Percentiles rank a stretch among this genome's conserved stretches.
phyloP scores from a whole-genome alignment of 768 basidiomycete species.

The Leccinum subgranulosum region DNA sequence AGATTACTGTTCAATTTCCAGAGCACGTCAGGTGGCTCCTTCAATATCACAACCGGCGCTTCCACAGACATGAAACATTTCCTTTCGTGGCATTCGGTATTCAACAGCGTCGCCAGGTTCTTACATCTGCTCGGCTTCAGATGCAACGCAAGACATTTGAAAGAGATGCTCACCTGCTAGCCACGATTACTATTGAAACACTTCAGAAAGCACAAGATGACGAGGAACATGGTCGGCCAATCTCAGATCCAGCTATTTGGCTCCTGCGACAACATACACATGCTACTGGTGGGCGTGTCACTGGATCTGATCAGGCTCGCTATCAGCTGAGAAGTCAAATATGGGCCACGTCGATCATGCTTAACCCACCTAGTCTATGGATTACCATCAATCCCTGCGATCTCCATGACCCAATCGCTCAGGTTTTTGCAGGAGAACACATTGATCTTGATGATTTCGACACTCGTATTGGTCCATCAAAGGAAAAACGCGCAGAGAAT shows the following conservation, averaged over 20 bases:
- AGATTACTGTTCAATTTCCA: too few relatives aligned
- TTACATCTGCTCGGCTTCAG: background rate
- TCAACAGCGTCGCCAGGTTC: background rate
- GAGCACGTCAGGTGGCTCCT: too few relatives aligned
- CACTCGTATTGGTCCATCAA: too few relatives aligned
- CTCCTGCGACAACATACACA: background rate
- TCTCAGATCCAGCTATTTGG: background rate
- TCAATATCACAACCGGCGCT: background rate
- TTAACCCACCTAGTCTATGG: conserved; percentile 1
- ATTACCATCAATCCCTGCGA: conserved; percentile 1
- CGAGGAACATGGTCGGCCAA: background rate
- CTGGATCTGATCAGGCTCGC: background rate
- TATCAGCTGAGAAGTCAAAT: background rate
- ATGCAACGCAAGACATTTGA: background rate
- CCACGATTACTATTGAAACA: background rate
- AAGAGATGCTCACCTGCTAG: background rate
- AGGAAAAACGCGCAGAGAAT: too few relatives aligned
- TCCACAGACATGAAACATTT: background rate
- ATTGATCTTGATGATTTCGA: too few relatives aligned
- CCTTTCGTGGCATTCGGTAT: background rate
- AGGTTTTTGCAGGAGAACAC: too few relatives aligned
- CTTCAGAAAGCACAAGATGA: background rate
- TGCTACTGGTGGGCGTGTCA: background rate
- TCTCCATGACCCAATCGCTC: background rate
- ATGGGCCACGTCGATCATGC: background rate